Conservation (phyloP, 1,284 basidiomycete genomes). For the Boletus albobrunnescens region DNA sequence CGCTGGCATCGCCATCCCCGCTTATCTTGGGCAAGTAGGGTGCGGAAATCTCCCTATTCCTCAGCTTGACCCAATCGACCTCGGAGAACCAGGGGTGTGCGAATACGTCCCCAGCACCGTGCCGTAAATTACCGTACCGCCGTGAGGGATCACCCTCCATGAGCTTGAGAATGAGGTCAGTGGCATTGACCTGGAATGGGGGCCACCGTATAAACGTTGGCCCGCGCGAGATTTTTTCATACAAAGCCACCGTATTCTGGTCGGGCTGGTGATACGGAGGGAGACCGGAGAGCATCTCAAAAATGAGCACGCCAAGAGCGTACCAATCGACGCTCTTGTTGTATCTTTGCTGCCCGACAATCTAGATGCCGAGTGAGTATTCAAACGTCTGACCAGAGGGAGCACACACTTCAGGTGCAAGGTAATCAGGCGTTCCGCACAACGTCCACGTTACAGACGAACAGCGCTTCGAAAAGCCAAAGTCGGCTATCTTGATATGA, state of each 20-base stretch:
- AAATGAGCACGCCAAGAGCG: slow-evolving; percentile 93
- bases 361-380: slow-evolving; percentile 37
- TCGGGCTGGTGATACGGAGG: slow-evolving; percentile 74
- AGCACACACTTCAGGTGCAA: slow-evolving; percentile 75
- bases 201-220: slow-evolving; percentile 84
- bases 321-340: slow-evolving; percentile 99
- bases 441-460: slow-evolving; percentile 94
- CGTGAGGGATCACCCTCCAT: slow-evolving; percentile 89
- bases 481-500: slow-evolving; percentile 98
- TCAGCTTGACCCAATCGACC: slow-evolving; percentile 90
- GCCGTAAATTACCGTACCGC: slow-evolving; percentile 88
- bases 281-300: slow-evolving; percentile 92
- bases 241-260: slow-evolving; percentile 60
- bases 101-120: slow-evolving; percentile 94
- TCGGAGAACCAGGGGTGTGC: slow-evolving; percentile 96
- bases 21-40: slow-evolving; percentile 89
- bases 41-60: slow-evolving; percentile 87
- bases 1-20: slow-evolving; percentile 86
- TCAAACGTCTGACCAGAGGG: background rate
- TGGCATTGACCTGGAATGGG: slow-evolving; percentile 79
- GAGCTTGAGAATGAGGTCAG: slow-evolving; percentile 85
- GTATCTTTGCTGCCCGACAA: slow-evolving; percentile 88
- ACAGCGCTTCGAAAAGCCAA: slow-evolving; percentile 94
- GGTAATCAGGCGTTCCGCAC: slow-evolving; percentile 96
- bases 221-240: slow-evolving; percentile 81